These are phyloP conservation scores for Exsudoporus floridanus DNA, from an alignment of 1,284 basidiomycete species.

Conservation along the genomic window DNA sequence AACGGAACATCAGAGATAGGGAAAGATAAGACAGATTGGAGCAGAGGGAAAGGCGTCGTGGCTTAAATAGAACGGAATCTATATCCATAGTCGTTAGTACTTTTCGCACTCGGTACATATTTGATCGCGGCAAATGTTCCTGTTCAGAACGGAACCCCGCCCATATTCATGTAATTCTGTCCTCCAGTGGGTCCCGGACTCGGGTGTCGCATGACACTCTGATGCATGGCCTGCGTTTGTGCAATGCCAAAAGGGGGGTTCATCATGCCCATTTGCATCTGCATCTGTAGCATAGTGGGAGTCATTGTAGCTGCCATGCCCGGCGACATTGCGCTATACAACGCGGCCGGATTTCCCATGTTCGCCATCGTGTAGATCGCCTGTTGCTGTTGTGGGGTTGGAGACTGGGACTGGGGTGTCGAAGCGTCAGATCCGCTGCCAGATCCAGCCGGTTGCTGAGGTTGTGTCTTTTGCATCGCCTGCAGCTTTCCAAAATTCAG, in stretches of 20 bases:
- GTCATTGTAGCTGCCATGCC: slow-evolving; percentile 32
- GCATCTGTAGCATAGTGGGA: slow-evolving; percentile 54
- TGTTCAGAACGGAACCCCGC: slow-evolving; percentile 39
- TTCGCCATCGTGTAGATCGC: slow-evolving; percentile 37
- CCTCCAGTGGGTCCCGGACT: slow-evolving; percentile 58
- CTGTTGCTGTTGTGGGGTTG: slow-evolving; percentile 40
- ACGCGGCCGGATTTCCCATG: slow-evolving; percentile 52
- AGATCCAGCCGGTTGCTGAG: slow-evolving; percentile 44
- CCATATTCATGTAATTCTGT: slow-evolving; percentile 59
- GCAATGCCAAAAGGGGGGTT: slow-evolving; percentile 49
- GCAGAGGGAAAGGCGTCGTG: slow-evolving; percentile 9
- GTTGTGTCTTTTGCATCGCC: slow-evolving; percentile 72
- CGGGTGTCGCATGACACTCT: slow-evolving; percentile 77
- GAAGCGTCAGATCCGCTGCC: slow-evolving; percentile 39
- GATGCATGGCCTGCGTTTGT: slow-evolving; percentile 69
- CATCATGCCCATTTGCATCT: slow-evolving; percentile 66
- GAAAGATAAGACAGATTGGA: slow-evolving; percentile 18
- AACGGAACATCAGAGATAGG: slow-evolving; percentile 10
- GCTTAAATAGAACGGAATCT: slow-evolving; percentile 29
- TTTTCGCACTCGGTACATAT: slow-evolving; percentile 10
- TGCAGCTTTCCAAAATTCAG: slow-evolving; percentile 53
- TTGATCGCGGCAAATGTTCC: slow-evolving; percentile 4
- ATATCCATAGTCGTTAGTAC: slow-evolving; percentile 17
- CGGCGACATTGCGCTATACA: slow-evolving; percentile 36
- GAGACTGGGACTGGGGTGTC: slow-evolving; percentile 37